These are phyloP conservation scores for Albophoma yamanashiensis DNA, from an alignment of 2,329 filamentous ascomycete genomes.

Conservation along the genomic window DNA sequence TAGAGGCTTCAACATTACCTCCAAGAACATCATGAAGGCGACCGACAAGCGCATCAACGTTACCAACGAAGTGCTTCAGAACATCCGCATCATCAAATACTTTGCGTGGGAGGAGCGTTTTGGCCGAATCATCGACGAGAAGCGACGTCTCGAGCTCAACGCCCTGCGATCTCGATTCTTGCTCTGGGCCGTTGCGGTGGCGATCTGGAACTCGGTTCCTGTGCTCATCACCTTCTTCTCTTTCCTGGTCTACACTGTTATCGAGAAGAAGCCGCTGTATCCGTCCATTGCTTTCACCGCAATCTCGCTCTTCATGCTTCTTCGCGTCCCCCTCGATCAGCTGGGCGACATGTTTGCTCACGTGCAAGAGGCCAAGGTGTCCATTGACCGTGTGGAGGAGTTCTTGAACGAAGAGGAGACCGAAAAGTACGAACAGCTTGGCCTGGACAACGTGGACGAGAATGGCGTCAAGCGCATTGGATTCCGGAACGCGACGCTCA, in stretches of 20 bases:
- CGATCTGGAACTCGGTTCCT: slow-evolving; percentile 92
- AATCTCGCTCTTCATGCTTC: slow-evolving; percentile 87
- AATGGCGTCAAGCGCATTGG: slow-evolving; percentile 67
- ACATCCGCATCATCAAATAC: slow-evolving; percentile 98
- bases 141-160: slow-evolving; percentile 67
- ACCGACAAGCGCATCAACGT: slow-evolving; percentile 94
- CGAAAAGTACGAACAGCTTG: slow-evolving; percentile 83
- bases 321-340: slow-evolving; percentile 88
- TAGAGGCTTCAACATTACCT: slow-evolving; percentile 71
- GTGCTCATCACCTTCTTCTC: slow-evolving; percentile 94
- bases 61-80: slow-evolving; percentile 93
- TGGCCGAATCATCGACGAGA: slow-evolving; percentile 76
- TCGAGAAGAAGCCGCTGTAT: slow-evolving; percentile 81
- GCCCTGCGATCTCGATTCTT: slow-evolving; percentile 75
- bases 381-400: slow-evolving; percentile 90
- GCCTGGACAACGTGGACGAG: slow-evolving; percentile 56
- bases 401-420: slow-evolving; percentile 92
- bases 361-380: slow-evolving; percentile 95
- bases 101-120: slow-evolving; percentile 98
- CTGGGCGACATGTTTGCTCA: slow-evolving; percentile 98
- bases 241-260: slow-evolving; percentile 82
- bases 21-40: slow-evolving; percentile 83
- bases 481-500: slow-evolving; percentile 74
- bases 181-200: slow-evolving; percentile 83
- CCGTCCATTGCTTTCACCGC: slow-evolving; percentile 94